Conservation (phyloP, 371 early-diverging fungal species). For the Apophysomyces sp. region DNA sequence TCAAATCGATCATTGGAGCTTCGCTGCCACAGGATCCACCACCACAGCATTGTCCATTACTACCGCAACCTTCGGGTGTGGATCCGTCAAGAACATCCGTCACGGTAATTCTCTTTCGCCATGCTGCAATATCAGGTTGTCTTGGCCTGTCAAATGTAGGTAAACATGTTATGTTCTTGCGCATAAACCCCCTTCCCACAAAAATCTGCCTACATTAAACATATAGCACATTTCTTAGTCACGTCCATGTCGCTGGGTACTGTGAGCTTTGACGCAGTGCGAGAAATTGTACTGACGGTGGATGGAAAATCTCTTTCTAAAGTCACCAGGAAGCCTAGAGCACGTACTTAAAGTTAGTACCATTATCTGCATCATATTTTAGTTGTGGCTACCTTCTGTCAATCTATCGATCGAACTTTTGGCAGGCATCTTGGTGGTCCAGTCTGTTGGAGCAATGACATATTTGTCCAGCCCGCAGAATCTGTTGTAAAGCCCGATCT, state of each 20-base stretch:
- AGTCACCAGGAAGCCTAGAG: slow-evolving; percentile 69
- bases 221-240: slow-evolving; percentile 51
- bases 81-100: slow-evolving; percentile 17
- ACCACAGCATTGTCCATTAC: slow-evolving; percentile 23
- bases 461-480: slow-evolving; percentile 45
- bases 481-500: slow-evolving; percentile 74
- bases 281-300: slow-evolving; percentile 82
- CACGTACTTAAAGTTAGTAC: not conserved
- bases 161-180: no score
- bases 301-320: slow-evolving; percentile 85
- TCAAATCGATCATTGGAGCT: slow-evolving; percentile 24
- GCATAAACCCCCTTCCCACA: not conserved
- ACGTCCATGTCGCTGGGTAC: slow-evolving; percentile 44
- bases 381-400: slow-evolving; percentile 52
- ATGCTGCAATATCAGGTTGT: slow-evolving; percentile 46
- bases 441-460: slow-evolving; percentile 46
- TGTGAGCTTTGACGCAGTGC: slow-evolving; percentile 79
- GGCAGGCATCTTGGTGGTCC: slow-evolving; percentile 54
- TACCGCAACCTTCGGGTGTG: slow-evolving; percentile 6
- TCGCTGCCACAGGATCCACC: slow-evolving; percentile 13
- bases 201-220: slow-evolving; percentile 44
- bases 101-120: slow-evolving; percentile 59
- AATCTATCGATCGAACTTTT: slow-evolving; percentile 71
- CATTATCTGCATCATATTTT: not conserved
- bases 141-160: slow-evolving; percentile 37